Base-by-base conservation (phyloP, 2,329 filamentous ascomycete genomes). In the Phoma sp. region DNA sequence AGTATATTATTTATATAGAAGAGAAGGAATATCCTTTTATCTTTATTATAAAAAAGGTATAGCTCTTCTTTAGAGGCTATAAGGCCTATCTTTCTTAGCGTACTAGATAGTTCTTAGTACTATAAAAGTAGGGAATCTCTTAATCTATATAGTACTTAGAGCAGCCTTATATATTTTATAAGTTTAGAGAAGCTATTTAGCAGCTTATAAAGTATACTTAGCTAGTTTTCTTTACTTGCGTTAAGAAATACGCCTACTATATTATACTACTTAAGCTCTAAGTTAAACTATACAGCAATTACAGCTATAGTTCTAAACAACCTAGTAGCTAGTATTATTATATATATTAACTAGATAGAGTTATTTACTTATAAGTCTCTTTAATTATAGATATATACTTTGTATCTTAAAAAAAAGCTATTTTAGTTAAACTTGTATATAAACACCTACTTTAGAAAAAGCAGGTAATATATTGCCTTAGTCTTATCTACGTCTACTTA, bases 1-100 rank as follows among this genome's bases (percentile, higher is more conserved):
- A 43, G 41, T 29, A 43, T 43, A 22, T 43, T 24, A 33, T 43
- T 29, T 43, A 43, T 13, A 24, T 43, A 43, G 18, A 33, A 29
- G 23, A 43, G 23, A 27, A 33, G 41, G 27, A 43, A n/a, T 4
- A 43, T 25, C 22, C 27, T 14, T 32, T 4, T 43, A 32, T 43
- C 14, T 2, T 30, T 32, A 8, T 43, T 43, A 22, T 32, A 30
- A 8, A 43, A 27, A 22, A 43, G 18, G 14, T 27, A 43, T 32
- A 22, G 40, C 40, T 43, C n/a, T 30, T 43, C 40, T 43, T 10
- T 25, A 14, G 14, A 43, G 22, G 22, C 4, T 22, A 24, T 9
- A 24, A 37, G 18, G 7, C n/a, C 11, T 4, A 37, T 10, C 13
- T 14, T 14, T 14, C 7, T 37, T 5, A 37, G 35, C 7, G 18